Evolutionary conservation across 2,329 filamentous ascomycete genomes (phyloP), one percentile per base, ranked within the genome.

Genomic region (Diplodia scrobiculata): DNA sequence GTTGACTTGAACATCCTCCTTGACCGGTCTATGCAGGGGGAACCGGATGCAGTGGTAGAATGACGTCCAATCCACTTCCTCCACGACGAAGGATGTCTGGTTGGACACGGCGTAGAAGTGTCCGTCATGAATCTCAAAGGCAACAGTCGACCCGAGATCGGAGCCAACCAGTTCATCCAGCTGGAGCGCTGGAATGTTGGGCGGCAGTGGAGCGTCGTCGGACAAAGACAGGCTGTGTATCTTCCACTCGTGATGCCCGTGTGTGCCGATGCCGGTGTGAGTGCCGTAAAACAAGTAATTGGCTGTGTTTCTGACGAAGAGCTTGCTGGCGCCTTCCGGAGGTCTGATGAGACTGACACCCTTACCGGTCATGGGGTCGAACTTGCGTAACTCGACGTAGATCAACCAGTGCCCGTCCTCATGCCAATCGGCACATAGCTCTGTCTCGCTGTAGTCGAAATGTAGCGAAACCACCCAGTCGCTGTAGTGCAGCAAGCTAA

Each of bases 91-190:
- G 2, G 83, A 82, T 1, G 84, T 84, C 69, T 87, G 84, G 68
- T 87, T 92, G 0, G 89, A 90, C 5, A 92, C 77, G 0, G 84
- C 88, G 70, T 92, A 92, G 48, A 93, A 86, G 70, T 86, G 81
- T 10, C 80, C 83, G 45, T 86, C 81, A 68, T 90, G 81, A 19
- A 92, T 84, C 68, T 90, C 88, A 72, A 93, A 92, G 68, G 86
- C 89, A n/a, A 91, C 80, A 0, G 86, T 87, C 11, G 84, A 84
- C 5, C 87, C 88, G 36, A 92, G 81, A 53, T 90, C 88, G 19
- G 81, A 83, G 1, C 88, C 89, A 51, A 85, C 83, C 66, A 90
- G 80, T 27, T 86, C 81, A 45, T 83, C 77, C 2, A 91, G 77
- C 38, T 85, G 78, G 5, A 89, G 73, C 5, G 76, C 73, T 48